Evolutionary conservation across 768 basidiomycete species (phyloP), one percentile per base, ranked within the genome.

Genomic region (Tricholoma furcatifolium): DNA sequence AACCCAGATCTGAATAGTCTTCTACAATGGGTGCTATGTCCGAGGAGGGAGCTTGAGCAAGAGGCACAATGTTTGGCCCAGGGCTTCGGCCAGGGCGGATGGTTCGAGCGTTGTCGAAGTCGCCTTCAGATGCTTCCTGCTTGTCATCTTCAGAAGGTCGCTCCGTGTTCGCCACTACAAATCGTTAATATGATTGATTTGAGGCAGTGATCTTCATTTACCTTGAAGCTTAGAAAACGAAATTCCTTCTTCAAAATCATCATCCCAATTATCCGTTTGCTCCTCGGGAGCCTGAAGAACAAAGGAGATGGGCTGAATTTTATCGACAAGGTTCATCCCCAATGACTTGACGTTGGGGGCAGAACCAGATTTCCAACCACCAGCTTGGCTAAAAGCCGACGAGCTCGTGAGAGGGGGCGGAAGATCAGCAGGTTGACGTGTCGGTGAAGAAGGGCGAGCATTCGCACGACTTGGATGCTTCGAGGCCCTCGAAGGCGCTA

Each of bases 211-310:
- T 27, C 27, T 7, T 7, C 27, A 58, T 65, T 17, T 32, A 79
- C 79, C 85, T 73, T 88, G 88, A 27, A 95, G 67, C 68, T 94
- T 96, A 7, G 87, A 83, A 48, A 91, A 82, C 0, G 92, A 93
- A 31, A 94, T 93, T 1, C 88, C 93, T 59, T 92, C 93, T 65
- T 94, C 93, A 59, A 99, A 99, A 64, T 99, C 97, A 58, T 94
- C 92, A 63, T 99, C 97, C 97, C 97, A 99, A 58, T 94, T 96
- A 65, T 97, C 94, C 1, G 87, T 89, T 65, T 91, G 89, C 58
- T 92, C 87, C 71, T 94, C 89, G 15, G 87, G 88, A 20, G 82
- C 79, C 53, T 84, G 86, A 20, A 90, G 70, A 14, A 76, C 80
- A 57, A 88, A 85, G 4, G 81, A 80, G 49, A 83, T 70, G 4